A percentile compares a stretch with the other conserved stretches of the same genome.
These are phyloP conservation scores for Globisporangium megalacanthum DNA, from an alignment of 352 stramenopile species.

Conservation along the genomic window DNA sequence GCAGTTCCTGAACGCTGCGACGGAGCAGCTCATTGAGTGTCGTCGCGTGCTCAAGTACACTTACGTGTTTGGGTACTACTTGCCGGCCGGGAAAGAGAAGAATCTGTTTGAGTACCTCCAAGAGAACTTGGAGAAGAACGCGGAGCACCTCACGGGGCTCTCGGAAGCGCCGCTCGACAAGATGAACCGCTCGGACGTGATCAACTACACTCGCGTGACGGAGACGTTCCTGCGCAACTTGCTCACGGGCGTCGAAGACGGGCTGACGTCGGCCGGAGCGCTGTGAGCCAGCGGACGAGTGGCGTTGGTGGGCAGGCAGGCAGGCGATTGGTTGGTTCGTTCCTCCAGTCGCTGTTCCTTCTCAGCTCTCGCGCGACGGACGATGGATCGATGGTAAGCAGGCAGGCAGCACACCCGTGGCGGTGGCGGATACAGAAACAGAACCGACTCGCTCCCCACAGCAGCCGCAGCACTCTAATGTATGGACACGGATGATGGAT, in stretches of 20 bases:
- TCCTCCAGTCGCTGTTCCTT: not conserved
- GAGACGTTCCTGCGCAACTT: constrained; percentile 90
- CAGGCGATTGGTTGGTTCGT: not conserved
- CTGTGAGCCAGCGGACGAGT: constrained; percentile 1
- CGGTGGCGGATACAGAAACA: not conserved
- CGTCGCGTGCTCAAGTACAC: constrained; percentile 98
- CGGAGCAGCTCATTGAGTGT: constrained; percentile 96
- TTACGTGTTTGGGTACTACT: constrained; percentile 95
- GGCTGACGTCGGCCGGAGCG: constrained; percentile 51
- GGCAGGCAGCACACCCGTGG: not conserved
- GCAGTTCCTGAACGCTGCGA: constrained; percentile 96
- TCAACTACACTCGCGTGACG: constrained; percentile 94
- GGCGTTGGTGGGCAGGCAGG: not conserved
- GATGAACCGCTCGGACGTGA: constrained; percentile 91
- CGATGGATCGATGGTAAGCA: too few species aligned
- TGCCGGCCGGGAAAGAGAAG: constrained; percentile 86
- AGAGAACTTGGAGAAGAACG: constrained; percentile 93
- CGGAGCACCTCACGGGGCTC: constrained; percentile 87
- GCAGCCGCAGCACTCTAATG: constrained; percentile 6
- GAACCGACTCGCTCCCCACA: not conserved
- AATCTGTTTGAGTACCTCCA: constrained; percentile 94
- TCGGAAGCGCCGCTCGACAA: constrained; percentile 89
- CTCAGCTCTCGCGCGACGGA: not conserved
- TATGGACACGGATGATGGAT: constrained; percentile 8
- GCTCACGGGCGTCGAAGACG: constrained; percentile 88